Base-by-base conservation (phyloP, 164 flowering plant species). In the Piper betle region DNA sequence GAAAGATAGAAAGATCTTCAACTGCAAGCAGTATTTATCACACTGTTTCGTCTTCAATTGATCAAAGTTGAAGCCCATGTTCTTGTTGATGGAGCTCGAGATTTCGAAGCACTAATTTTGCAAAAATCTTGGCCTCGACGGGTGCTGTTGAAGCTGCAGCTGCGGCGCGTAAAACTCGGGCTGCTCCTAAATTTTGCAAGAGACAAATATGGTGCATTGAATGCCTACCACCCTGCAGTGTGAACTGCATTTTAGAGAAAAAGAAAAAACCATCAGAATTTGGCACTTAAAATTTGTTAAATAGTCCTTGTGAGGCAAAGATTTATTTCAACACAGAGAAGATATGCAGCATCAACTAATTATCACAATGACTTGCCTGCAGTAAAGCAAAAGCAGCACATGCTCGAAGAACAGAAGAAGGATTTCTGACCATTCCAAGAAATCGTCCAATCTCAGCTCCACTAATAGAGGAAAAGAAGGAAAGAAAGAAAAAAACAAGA, bases 331-430 rank as follows among this genome's bases (percentile, higher is more conserved):
- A 4, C 43, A 41, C 9, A 41, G 43, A 9, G 43, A 41, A 41
- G 43, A 41, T 41, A 41, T 41, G 9, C 6, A 4, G 9, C 9
- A 41, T 41, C 6, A 4, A 41, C 4, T 9, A 41, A 41, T 4
- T 41, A 15, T 10, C 50, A 43, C 12, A 8, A 7, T 43, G 50
- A n/a, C n/a, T n/a, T n/a, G 10, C 98, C 95, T 91, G 99, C 55
- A 88, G 93, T 71, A 94, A 91, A 61, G 96, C 99, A 71, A 89
- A 91, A 52, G 97, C 88, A 59, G 99, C 99, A 77, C 97, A 94
- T 11, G 91, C 76, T 75, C 89, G 88, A 46, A 94, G 86, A 53
- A 82, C 72, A 48, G 91, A 78, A 62, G 88, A 88, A 48, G 87
- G 73, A 61, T 91, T 93, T 38, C 91, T 79, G 57, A 94, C 81